Evolutionary conservation across 129 eudicot genomes (phyloP), one percentile per base, ranked within the genome.

Genomic region (Smallanthus sonchifolius): DNA sequence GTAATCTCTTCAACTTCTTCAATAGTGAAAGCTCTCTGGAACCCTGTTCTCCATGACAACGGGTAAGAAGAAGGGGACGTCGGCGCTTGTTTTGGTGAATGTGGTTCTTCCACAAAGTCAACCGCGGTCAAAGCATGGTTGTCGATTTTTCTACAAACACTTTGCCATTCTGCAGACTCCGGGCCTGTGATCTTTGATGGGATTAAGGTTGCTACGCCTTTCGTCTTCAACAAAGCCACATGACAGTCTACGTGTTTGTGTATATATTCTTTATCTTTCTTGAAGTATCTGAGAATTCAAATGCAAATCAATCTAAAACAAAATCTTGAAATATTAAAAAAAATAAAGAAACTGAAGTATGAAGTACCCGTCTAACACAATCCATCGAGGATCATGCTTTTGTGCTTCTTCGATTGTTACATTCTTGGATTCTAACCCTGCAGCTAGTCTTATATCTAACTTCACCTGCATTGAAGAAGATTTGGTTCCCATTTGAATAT

Each of bases 161-260:
- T 75, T 73, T 59, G 75, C 79, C 76, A 71, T 81, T 57, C 79
- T 45, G 78, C 81, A 67, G 76, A 17, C 10, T 67, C 70, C 0
- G 78, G 81, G 55, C 75, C 84, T 42, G 68, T 81, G 72, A 69
- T 68, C 65, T 79, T 85, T 59, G 88, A 81, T 45, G 83, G 86
- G 81, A 78, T 78, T 72, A 84, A 61, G 48, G 86, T 81, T 51
- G 86, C 84, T 11, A 70, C 81, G 16, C 79, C 84, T 76, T 85
- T 85, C 40, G 71, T 43, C 73, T 85, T 85, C 66, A 85, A 65
- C 2, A 85, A 67, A 4, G 88, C 88, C 28, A 85, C 67, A 52
- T 82, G 84, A 75, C 84, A 85, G n/a, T 80, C 76, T 13, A 85
- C 88, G 38, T 85, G 77, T 38, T 72, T 75, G 56, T 78, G 82